These are phyloP conservation scores for Arctium lappa DNA, from an alignment of 129 eudicot species.

Conservation along the genomic window DNA sequence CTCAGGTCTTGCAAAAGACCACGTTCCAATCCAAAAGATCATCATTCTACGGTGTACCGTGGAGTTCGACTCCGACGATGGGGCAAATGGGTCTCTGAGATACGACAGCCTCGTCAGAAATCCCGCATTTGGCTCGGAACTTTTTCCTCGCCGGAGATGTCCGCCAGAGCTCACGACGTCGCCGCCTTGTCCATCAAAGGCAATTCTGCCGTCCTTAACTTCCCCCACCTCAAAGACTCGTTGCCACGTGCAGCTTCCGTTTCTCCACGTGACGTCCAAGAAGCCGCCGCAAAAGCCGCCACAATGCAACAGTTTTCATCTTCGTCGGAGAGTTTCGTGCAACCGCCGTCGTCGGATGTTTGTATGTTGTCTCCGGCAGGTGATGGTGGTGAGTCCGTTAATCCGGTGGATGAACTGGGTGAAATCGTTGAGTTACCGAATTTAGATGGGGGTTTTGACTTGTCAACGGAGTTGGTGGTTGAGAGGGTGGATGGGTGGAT, in stretches of 20 bases:
- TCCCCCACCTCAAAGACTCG: slow-evolving; percentile 52
- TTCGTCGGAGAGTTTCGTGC: background rate
- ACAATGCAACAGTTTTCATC: slow-evolving; percentile 43
- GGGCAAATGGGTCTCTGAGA: slow-evolving; percentile 90
- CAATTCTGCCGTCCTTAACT: slow-evolving; percentile 57
- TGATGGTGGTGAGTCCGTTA: background rate
- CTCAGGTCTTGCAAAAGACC: background rate
- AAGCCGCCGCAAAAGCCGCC: slow-evolving; percentile 78
- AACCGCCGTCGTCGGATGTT: slow-evolving; percentile 6
- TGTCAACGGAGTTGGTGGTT: slow-evolving; percentile 45
- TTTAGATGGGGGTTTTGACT: slow-evolving; percentile 42
- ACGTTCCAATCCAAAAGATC: slow-evolving; percentile 19
- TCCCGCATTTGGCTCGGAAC: slow-evolving; percentile 86
- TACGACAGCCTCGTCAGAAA: slow-evolving; percentile 64
- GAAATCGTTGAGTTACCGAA: slow-evolving; percentile 73
- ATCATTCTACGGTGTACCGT: slow-evolving; percentile 48
- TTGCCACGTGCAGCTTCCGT: slow-evolving; percentile 67
- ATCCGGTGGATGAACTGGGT: slow-evolving; percentile 47
- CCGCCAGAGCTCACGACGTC: slow-evolving; percentile 73
- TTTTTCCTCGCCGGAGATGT: slow-evolving; percentile 69
- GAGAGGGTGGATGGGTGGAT: slow-evolving; percentile 52
- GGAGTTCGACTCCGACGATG: slow-evolving; percentile 75
- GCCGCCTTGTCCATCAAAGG: slow-evolving; percentile 61
- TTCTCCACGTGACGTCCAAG: slow-evolving; percentile 67
- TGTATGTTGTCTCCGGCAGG: background rate